Evolutionary conservation across 2,329 filamentous ascomycete species (phyloP).

Genomic region (Magnaporthales sp.): DNA sequence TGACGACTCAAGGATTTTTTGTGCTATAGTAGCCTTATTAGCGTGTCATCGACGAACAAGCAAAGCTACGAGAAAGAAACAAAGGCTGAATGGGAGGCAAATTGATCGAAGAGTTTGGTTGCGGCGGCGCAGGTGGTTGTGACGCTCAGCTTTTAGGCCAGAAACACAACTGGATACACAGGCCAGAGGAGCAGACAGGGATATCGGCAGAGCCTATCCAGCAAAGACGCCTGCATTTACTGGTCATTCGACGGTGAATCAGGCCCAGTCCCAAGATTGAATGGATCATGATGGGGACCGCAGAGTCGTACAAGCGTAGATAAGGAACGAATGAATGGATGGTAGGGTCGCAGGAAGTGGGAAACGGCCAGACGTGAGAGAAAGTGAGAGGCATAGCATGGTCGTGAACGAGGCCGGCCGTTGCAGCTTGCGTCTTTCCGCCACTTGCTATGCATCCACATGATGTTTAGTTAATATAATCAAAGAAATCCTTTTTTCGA

Average conservation of each 20-base stretch:
- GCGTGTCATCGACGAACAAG: neutral
- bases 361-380: neutral
- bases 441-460: neutral
- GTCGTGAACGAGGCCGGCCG: neutral
- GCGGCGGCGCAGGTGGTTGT: neutral
- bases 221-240: neutral
- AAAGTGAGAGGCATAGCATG: neutral
- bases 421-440: neutral
- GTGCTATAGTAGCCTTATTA: neutral
- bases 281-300: neutral
- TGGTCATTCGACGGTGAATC: neutral
- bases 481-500: no score
- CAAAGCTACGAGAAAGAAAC: neutral
- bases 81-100: neutral
- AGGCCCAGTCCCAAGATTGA: neutral
- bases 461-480: neutral
- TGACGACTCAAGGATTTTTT: neutral
- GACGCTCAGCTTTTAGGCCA: neutral
- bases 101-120: neutral
- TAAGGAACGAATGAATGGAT: neutral
- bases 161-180: neutral
- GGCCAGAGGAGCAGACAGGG: neutral
- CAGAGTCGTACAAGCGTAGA: neutral
- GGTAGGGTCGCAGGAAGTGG: neutral
- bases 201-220: neutral